A percentile compares a stretch with the other conserved stretches of the same genome.
phyloP scores from a whole-genome alignment of 176 grass and related monocot genomes.

The Eragrostis nindensis region DNA sequence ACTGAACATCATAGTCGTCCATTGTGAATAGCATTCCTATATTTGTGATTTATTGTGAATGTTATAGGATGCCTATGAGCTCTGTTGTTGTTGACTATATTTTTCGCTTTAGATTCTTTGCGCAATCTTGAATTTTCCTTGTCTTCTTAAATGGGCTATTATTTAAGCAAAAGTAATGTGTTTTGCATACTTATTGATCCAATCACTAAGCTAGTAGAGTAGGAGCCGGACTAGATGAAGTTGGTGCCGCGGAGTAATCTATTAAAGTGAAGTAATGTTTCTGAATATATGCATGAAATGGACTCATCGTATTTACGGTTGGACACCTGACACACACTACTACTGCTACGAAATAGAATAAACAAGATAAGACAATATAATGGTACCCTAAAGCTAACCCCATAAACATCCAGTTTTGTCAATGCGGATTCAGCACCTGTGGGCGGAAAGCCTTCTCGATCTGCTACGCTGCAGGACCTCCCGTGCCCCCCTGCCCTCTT shows the following conservation, averaged over 20 bases:
- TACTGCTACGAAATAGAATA: conserved; percentile 14
- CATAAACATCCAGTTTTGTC: background rate
- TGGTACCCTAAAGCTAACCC: background rate
- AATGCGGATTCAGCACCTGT: background rate
- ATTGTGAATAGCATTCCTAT: background rate
- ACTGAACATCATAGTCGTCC: background rate
- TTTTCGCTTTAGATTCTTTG: background rate
- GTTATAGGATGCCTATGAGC: no score
- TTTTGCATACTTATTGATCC: conserved; percentile 27
- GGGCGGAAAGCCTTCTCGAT: conserved; percentile 23
- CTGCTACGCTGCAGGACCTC: background rate
- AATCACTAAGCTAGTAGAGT: background rate
- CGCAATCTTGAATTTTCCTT: background rate
- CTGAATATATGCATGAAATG: background rate
- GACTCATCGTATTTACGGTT: conserved; percentile 3
- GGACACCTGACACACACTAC: background rate
- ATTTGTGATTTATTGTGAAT: no score
- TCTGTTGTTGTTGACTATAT: background rate
- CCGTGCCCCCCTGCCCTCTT: no score
- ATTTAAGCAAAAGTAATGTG: background rate
- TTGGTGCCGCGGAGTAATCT: conserved; percentile 30
- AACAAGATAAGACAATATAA: conserved; percentile 7
- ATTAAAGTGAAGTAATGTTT: conserved; percentile 10
- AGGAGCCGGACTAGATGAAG: background rate
- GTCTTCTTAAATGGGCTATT: background rate